Evolutionary conservation across 1,139 yeast species (phyloP), one percentile per base, ranked within the genome.

Genomic region (Lodderomyces parapsilosis): DNA sequence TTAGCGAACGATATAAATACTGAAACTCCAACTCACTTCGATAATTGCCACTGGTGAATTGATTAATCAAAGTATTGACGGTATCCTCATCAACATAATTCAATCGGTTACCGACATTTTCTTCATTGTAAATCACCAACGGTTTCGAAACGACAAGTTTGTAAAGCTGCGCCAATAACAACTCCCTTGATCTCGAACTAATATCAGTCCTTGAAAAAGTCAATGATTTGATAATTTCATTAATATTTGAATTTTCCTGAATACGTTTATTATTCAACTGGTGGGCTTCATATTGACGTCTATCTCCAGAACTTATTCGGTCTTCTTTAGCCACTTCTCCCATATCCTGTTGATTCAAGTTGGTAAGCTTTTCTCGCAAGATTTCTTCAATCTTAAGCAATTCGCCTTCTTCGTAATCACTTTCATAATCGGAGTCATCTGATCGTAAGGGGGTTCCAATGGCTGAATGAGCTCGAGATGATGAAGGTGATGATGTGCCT

Each of bases 161-260:
- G 53, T 71, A 77, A 39, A 78, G 60, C 55, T 78, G 81, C 7
- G 78, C 78, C 50, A 77, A 60, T 25, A 78, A 62, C 46, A 76
- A 55, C 51, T 78, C 82, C 44, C 82, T 58, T n/a, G 80, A 74
- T 39, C 58, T 63, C 1, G 78, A 63, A 14, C 79, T 72, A 3
- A 78, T 75, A 44, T 71, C 74, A 17, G 70, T 64, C 46, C 82
- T 56, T 1, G 77, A 60, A 38, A 60, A 58, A 1, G 60, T 54
- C 46, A 78, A 62, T 0, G 80, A 71, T 10, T 48, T 47, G 14
- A 74, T 62, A 28, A 74, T 68, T 36, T 72, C 77, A 44, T 63
- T 68, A 31, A 72, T 66, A 6, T 72, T 59, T n/a, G 73, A 64
- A 36, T 63, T 54, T 41, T 64, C 65, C 42, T 67, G 68, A 40